Base-by-base conservation (phyloP, 495 filamentous ascomycete genomes). In the Neurospora sp. region DNA sequence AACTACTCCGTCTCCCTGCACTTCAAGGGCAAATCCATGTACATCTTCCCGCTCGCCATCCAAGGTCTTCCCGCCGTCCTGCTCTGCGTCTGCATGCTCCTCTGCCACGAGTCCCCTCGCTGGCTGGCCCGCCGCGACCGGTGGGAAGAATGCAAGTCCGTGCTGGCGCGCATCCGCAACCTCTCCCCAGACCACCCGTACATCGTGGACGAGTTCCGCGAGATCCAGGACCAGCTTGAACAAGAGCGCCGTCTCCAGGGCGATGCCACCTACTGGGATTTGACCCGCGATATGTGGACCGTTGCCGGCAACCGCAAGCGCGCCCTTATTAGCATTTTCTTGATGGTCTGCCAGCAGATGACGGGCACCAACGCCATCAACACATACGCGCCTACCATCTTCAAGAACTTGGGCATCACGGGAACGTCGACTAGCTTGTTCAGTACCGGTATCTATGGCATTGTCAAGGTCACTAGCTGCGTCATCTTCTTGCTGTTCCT, bases 281-380 rank as follows among this genome's bases (percentile, higher is more conserved):
- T 93, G 39, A 86, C 89, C 79, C 87, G 84, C 74, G 91, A 93
- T 75, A 91, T 92, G 88, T 93, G 90, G 88, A 82, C 84, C 17
- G 89, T 93, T 73, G 75, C 83, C 0, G 86, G 86, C 0, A 88
- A 89, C 77, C 84, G 86, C 65, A 87, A 87, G 72, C 84, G 87
- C 12, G 76, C 76, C 8, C 73, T 81, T 31, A 77, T 79, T 40
- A 80, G 79, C 59, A 79, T 85, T n/a, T 35, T 79, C 16, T 78
- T 87, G 68, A 84, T 86, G 80, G 76, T 86, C 38, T 83, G 80
- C 74, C 84, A 86, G 75, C 81, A 86, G 70, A 76, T 80, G 75
- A 82, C 82, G 70, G 78, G 80, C 74, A 77, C 83, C 45, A 85
- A 86, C 70, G 83, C 83, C 40, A 81, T 87, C 74, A 87, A 86